These are phyloP conservation scores for Omphalotus guepiniiformis DNA, from an alignment of 768 basidiomycete species.

Conservation along the genomic window DNA sequence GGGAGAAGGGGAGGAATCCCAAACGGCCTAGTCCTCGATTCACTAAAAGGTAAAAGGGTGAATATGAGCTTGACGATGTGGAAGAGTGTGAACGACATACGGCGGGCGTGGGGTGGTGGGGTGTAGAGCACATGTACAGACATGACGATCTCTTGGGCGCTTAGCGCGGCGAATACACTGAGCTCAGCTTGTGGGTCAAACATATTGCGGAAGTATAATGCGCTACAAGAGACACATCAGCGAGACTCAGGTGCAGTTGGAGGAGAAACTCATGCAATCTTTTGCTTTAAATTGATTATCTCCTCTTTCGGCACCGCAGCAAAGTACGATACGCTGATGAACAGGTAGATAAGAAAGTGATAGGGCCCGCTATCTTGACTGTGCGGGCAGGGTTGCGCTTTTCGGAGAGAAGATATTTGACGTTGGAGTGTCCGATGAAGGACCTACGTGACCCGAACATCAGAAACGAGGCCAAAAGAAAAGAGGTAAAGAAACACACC, in stretches of 20 bases:
- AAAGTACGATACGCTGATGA: conserved; percentile 70
- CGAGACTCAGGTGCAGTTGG: too few species aligned
- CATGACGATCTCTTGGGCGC: conserved; percentile 58
- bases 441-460: conserved; percentile 43
- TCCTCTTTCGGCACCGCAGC: conserved; percentile 57
- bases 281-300: not conserved
- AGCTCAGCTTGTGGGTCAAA: conserved; percentile 17
- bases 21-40: conserved; percentile 63
- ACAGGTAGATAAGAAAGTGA: conserved; percentile 62
- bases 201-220: not conserved
- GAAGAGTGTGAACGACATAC: not conserved
- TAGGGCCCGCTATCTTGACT: conserved; percentile 63
- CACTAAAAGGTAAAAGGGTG: conserved; percentile 35
- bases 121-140: too few species aligned
- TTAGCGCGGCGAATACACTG: conserved; percentile 45
- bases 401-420: conserved; percentile 71
- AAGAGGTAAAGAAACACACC: conserved; percentile 21
- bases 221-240: not conserved
- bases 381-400: conserved; percentile 65
- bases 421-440: conserved; percentile 67
- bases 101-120: conserved; percentile 17
- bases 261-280: too few species aligned
- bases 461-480: conserved; percentile 7
- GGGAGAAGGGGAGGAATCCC: conserved; percentile 56
- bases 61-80: not conserved